These are phyloP conservation scores for Castanopsis chinensis DNA, from an alignment of 306 rosid species.

Conservation along the genomic window DNA sequence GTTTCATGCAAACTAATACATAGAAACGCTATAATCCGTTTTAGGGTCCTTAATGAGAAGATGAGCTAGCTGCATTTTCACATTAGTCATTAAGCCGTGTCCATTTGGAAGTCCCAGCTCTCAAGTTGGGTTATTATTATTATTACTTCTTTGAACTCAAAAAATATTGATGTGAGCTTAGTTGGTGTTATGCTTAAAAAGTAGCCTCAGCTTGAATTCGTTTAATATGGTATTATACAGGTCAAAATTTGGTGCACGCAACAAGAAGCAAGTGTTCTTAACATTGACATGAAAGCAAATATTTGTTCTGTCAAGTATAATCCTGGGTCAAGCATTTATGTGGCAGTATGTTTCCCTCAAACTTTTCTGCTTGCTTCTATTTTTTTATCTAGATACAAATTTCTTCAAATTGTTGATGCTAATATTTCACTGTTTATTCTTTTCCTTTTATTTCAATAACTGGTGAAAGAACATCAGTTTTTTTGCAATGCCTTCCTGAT, in stretches of 20 bases:
- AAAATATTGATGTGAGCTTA: background rate
- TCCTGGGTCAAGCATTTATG: slow-evolving; percentile 85
- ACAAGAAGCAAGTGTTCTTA: slow-evolving; percentile 89
- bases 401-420: background rate
- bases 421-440: background rate
- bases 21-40: background rate
- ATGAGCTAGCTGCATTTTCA: background rate
- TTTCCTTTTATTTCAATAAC: background rate
- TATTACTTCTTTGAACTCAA: background rate
- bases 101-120: background rate
- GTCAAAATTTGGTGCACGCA: slow-evolving; percentile 95
- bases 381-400: background rate
- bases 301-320: slow-evolving; percentile 94
- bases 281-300: slow-evolving; percentile 95
- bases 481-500: background rate
- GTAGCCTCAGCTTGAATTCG: background rate
- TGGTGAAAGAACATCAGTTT: background rate
- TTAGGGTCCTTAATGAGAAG: background rate
- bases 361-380: slow-evolving; percentile 14
- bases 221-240: slow-evolving; percentile 39
- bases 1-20: background rate
- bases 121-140: background rate
- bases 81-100: background rate
- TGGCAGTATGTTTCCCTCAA: slow-evolving; percentile 66
- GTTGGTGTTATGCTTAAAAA: background rate